Base-by-base conservation (phyloP, 78 protist genomes). In the Dictyostelium firmibasis region DNA sequence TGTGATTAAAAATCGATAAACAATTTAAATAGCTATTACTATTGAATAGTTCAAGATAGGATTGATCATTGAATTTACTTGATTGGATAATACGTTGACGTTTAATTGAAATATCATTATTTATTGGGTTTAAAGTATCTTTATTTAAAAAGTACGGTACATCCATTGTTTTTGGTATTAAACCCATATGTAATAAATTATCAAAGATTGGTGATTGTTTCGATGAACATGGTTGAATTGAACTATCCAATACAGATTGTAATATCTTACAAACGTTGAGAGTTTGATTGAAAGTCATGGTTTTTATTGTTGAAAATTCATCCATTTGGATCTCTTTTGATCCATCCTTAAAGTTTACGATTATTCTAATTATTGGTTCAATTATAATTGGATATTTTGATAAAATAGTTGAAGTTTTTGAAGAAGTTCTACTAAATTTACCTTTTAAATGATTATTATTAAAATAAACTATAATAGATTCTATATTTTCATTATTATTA, bases 131-230 rank as follows among this genome's bases (percentile, higher is more conserved):
- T 4, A 57, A 0, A 38, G 33, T 29, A 57, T 23, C 31, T 18
- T 70, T 25, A 6, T 20, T 25, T 33, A 8, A 16, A 35, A 89
- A 70, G 9, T 25, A 33, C 29, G 94, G 94, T 23, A 38, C 1
- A 43, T 33, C 29, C n/a, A 89, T 27, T 27, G 50, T 50, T 6
- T 35, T 14, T 41, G 94, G 94, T 2, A 69, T 35, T 60, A 89
- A 44, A 3, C 94, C 94, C 94, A 89, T 89, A 33, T 70, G 67
- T 60, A 81, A 72, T 64, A 89, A 77, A 81, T 75, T 89, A n/a
- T 77, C 60, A 13, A 57, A 14, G 1, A 89, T 25, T 47, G 29
- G 44, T 33, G 94, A 89, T n/a, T 47, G 9, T 11, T 44, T 20
- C 6, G 74, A 16, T 3, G 64, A 57, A 35, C 86, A 82, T 64